Base-by-base conservation (phyloP, 1,284 basidiomycete genomes). In the Ustilago bromivora region DNA sequence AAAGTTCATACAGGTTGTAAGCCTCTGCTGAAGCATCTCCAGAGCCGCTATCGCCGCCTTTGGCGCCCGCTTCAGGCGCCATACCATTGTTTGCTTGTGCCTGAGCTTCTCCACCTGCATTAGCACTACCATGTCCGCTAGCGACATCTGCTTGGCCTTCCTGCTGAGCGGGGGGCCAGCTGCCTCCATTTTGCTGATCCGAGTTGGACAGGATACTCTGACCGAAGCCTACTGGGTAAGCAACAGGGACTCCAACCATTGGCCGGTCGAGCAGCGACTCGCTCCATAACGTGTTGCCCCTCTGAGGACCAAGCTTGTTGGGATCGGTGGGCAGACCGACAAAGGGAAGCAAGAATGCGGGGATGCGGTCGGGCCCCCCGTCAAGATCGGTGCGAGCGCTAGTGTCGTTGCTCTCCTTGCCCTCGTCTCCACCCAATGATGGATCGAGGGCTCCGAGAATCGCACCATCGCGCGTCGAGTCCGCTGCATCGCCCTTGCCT, bases 301-400 rank as follows among this genome's bases (percentile, higher is more conserved):
- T 56, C 57, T 71, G 76, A 8, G 71, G 76, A 13, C 73, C 77
- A 15, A 73, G 61, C 52, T 71, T 52, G 54, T 63, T 66, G 19
- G 66, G 74, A 32, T 76, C 74, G 13, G 77, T 61, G 9, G 74
- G 72, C 35, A 79, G 75, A n/a, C 74, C 77, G 19, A 79, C 69
- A 19, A 76, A 76, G 3, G 77, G 74, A n/a, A 76, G 69, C 64
- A 71, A 43, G 56, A 75, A 71, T 17, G 69, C 68, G 9, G 71
- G 70, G 38, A 71, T 72, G 40, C 68, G 67, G 19, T 73, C 71
- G 31, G 65, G 63, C 15, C 67, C 66, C 36, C 67, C 71, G 28
- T 72, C 76, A 17, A 66, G 61, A 13, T 78, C 66, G 11, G 59
- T 57, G 35, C 66, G 56, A 31, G 62, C 62, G 49, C 46, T 60